Conservation (phyloP, 2,329 filamentous ascomycete genomes). For the Phyllachora maydis region DNA sequence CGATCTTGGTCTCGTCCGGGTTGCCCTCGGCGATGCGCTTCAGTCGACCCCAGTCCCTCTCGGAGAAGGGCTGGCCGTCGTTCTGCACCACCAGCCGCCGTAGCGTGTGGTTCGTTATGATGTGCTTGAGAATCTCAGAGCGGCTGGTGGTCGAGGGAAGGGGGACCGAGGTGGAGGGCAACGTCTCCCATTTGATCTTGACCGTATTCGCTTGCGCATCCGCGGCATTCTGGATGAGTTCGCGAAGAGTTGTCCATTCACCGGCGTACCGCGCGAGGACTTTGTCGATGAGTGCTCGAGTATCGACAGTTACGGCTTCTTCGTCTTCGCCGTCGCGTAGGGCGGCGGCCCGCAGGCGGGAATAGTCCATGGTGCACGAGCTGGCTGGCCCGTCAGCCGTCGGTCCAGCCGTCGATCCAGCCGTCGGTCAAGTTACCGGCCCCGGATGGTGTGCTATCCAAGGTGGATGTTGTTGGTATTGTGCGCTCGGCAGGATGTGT, state of each 20-base stretch:
- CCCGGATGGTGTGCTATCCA: too few species aligned
- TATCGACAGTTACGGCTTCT: constrained; percentile 95
- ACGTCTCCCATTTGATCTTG: constrained; percentile 77
- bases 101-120: constrained; percentile 67
- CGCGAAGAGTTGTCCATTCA: constrained; percentile 78
- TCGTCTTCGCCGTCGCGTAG: constrained; percentile 75
- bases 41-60: constrained; percentile 79
- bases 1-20: constrained; percentile 96
- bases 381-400: too few species aligned
- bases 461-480: too few species aligned
- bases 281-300: constrained; percentile 90
- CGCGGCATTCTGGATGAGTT: constrained; percentile 95
- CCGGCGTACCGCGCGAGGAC: constrained; percentile 90
- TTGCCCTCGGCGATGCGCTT: constrained; percentile 99
- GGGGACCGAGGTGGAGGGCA: constrained; percentile 62
- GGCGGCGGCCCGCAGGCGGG: constrained; percentile 66
- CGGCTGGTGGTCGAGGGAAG: constrained; percentile 42
- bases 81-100: constrained; percentile 81
- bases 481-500: too few species aligned
- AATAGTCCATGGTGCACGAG: constrained; percentile 53
- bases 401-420: too few species aligned
- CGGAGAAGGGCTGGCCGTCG: constrained; percentile 69
- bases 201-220: constrained; percentile 85
- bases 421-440: too few species aligned
- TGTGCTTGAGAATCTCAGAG: constrained; percentile 61